A percentile compares a stretch with the other conserved stretches of the same genome.
These are phyloP conservation scores for Gamarada debralockiae DNA, from an alignment of 495 filamentous ascomycete genomes.

Conservation along the genomic window DNA sequence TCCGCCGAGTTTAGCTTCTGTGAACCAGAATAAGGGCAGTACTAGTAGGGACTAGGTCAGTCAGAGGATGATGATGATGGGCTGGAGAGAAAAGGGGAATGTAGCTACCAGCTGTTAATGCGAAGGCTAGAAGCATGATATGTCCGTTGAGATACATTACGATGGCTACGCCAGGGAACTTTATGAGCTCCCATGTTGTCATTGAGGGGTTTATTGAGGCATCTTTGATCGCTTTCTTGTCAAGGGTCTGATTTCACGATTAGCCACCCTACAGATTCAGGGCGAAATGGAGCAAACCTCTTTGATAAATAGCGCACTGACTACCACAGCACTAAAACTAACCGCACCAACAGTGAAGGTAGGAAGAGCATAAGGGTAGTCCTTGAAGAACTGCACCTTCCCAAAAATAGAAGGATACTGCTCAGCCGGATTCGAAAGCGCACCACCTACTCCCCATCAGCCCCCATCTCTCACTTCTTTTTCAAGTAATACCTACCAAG, in stretches of 20 bases:
- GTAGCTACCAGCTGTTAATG: slow-evolving; percentile 51
- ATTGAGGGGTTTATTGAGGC: slow-evolving; percentile 26
- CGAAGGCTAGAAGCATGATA: slow-evolving; percentile 57
- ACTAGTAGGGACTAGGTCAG: slow-evolving; percentile 26
- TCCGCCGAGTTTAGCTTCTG: slow-evolving; percentile 49
- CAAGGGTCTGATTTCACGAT: slow-evolving; percentile 20
- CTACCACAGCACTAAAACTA: slow-evolving; percentile 43
- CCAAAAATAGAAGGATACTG: slow-evolving; percentile 55
- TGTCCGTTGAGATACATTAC: slow-evolving; percentile 60
- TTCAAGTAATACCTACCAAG: slow-evolving; percentile 35
- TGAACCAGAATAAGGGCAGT: slow-evolving; percentile 61
- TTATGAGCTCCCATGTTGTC: slow-evolving; percentile 52
- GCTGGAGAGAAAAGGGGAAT: background rate
- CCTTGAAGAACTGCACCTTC: slow-evolving; percentile 47
- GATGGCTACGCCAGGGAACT: slow-evolving; percentile 52
- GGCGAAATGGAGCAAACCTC: slow-evolving; percentile 40
- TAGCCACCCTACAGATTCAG: background rate
- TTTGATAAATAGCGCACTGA: slow-evolving; percentile 46
- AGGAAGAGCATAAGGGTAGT: slow-evolving; percentile 62
- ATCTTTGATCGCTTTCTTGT: slow-evolving; percentile 25
- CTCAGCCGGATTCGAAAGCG: slow-evolving; percentile 54
- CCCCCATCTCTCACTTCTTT: background rate
- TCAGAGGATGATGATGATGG: background rate
- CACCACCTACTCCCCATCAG: slow-evolving; percentile 39
- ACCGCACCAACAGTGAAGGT: slow-evolving; percentile 50